Evolutionary conservation across 768 basidiomycete species (phyloP), one percentile per base, ranked within the genome.

Genomic region (Suillus sp.): DNA sequence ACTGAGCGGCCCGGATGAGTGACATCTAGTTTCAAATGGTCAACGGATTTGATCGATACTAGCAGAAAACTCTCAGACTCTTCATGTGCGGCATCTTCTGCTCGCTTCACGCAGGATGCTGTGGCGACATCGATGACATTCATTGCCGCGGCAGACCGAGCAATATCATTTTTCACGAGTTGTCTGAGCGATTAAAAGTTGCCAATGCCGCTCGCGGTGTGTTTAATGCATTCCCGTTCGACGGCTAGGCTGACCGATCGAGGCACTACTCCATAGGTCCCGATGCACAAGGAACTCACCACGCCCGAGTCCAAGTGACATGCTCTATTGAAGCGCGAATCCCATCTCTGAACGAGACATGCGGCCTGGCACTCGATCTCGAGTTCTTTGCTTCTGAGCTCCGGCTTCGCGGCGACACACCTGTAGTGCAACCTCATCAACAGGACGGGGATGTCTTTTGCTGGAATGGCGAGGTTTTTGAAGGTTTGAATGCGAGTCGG

Each of bases 391-490:
- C 86, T 1, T 92, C 92, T 0, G 91, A 94, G 70, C 81, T 96
- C 59, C 83, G 84, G 61, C 75, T 96, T 57, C 80, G 94, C 64
- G 94, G 94, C 1, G 68, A 75, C 11, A 47, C 62, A 11, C 79
- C 80, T 0, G 74, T 93, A 18, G 73, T 80, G 2, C 94, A 96
- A 71, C 94, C 94, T 32, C 92, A 94, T 71, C 69, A 75, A 16
- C 66, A 74, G 38, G 79, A 78, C 16, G 86, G 83, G 8, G 81
- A 88, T 69, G 70, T 92, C 3, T 74, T 95, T 32, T 93, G 92
- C 70, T 95, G 91, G 90, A 94, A 93, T 70, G 93, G 94, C 64
- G 91, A 95, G 79, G 92, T 95, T 32, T 95, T 96, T 66, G 88
- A 91, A 66, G 93, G 93, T 7, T 69, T 93, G n/a, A 78, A 89